phyloP scores from a whole-genome alignment of 2,329 filamentous ascomycete genomes.

The Nothomitra cinnamomea region DNA sequence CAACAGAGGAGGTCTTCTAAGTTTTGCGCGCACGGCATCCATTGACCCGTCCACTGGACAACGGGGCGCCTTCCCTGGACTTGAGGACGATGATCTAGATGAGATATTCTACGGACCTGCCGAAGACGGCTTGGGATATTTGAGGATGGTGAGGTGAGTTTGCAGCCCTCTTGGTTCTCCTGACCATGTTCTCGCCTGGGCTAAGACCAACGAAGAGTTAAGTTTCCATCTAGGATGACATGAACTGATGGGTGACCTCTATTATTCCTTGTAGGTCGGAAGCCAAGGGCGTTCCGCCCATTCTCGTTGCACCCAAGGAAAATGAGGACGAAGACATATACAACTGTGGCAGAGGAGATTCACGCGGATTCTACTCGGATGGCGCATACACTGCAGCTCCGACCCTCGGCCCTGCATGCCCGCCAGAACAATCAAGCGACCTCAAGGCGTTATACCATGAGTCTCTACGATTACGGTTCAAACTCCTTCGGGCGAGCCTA shows the following conservation, averaged over 20 bases:
- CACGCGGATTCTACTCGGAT: conserved; percentile 53
- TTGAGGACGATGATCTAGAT: conserved; percentile 34
- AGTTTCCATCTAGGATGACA: conserved; percentile 4
- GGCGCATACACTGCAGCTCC: conserved; percentile 59
- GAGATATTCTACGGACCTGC: conserved; percentile 52
- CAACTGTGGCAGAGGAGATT: conserved; percentile 25
- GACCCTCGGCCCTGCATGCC: conserved; percentile 12
- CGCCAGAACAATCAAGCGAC: background rate
- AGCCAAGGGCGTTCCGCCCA: conserved; percentile 54
- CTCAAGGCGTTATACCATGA: conserved; percentile 50
- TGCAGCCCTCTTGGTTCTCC: too few species aligned
- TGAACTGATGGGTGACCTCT: background rate
- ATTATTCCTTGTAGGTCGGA: conserved; percentile 40
- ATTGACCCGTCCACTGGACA: conserved; percentile 53
- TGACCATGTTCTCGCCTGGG: conserved; percentile 4
- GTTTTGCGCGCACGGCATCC: conserved; percentile 17
- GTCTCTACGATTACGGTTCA: conserved; percentile 47
- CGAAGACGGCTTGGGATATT: conserved; percentile 50
- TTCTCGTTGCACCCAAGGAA: conserved; percentile 43
- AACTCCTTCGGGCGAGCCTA: conserved; percentile 44
- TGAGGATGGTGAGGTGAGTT: conserved; percentile 52
- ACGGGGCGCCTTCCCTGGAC: conserved; percentile 51
- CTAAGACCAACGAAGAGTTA: conserved; percentile 12
- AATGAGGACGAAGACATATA: conserved; percentile 12
- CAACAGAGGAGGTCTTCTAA: conserved; percentile 7